phyloP scores from a whole-genome alignment of 176 grass and related monocot species.

The Triticum turgidum region DNA sequence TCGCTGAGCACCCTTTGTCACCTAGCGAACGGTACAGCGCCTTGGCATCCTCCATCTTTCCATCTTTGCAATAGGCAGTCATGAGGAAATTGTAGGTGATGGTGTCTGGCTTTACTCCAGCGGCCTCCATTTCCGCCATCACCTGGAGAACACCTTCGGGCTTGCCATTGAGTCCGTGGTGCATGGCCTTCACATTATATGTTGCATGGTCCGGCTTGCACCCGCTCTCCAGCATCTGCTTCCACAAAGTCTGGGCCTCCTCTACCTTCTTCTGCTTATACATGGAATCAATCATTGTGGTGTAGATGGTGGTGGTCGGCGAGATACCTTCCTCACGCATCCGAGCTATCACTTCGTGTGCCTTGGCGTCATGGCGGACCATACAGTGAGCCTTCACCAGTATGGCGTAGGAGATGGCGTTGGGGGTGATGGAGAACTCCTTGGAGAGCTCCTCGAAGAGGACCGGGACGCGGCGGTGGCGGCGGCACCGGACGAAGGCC shows the following conservation, averaged over 20 bases:
- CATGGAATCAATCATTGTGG: conserved; percentile 55
- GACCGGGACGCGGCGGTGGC: conserved; percentile 34
- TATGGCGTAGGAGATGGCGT: conserved; percentile 57
- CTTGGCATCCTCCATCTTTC: conserved; percentile 51
- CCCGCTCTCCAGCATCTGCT: conserved; percentile 64
- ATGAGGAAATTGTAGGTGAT: conserved; percentile 84
- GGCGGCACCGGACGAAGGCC: conserved; percentile 51
- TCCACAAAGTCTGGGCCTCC: conserved; percentile 61
- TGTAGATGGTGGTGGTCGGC: conserved; percentile 56
- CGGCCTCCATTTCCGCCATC: conserved; percentile 58
- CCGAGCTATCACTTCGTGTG: conserved; percentile 42
- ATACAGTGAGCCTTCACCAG: conserved; percentile 63
- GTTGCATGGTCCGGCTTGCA: conserved; percentile 39
- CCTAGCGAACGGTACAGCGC: conserved; percentile 42
- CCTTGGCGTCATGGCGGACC: conserved; percentile 35
- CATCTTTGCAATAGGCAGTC: conserved; percentile 45
- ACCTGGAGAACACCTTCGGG: conserved; percentile 40
- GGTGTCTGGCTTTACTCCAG: conserved; percentile 49
- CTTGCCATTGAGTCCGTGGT: conserved; percentile 30
- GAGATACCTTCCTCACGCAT: conserved; percentile 57
- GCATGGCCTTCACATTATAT: conserved; percentile 64
- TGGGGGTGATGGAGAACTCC: conserved; percentile 57
- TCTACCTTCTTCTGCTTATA: conserved; percentile 50
- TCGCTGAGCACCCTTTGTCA: conserved; percentile 48
- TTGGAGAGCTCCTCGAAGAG: conserved; percentile 60